Percentiles rank a stretch among this genome's conserved stretches.
Conservation (phyloP, 805 yeast genomes). For the Metschnikowia chrysomelidarum region DNA sequence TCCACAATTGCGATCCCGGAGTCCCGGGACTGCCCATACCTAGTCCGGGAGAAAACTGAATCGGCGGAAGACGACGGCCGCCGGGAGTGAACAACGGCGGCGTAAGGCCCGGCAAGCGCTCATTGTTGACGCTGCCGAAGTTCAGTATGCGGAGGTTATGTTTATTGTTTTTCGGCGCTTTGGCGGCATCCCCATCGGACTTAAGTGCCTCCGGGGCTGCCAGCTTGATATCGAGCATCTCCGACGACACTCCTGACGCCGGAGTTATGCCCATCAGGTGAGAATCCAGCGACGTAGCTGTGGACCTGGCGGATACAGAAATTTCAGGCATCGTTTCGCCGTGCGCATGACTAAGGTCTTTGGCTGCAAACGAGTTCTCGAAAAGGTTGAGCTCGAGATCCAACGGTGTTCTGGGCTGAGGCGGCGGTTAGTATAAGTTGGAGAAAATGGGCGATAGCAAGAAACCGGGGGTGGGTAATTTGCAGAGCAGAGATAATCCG, state of each 20-base stretch:
- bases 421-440: too few relatives aligned
- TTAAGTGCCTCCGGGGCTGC: slow-evolving; percentile 1
- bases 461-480: too few relatives aligned
- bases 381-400: slow-evolving; percentile 94
- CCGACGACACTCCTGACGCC: slow-evolving; percentile 9
- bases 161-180: slow-evolving; percentile 24
- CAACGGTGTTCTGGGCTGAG: slow-evolving; percentile 47
- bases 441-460: too few relatives aligned
- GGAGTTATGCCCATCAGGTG: slow-evolving; percentile 10
- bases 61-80: slow-evolving; percentile 56
- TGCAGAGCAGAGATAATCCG: too few relatives aligned
- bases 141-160: slow-evolving; percentile 36
- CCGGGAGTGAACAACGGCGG: slow-evolving; percentile 59
- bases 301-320: slow-evolving; percentile 5
- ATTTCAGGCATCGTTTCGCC: slow-evolving; percentile 4
- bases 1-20: slow-evolving; percentile 51
- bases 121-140: slow-evolving; percentile 25
- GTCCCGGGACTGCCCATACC: slow-evolving; percentile 46
- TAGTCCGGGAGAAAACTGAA: slow-evolving; percentile 45
- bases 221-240: slow-evolving; percentile 12
- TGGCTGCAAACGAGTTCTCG: slow-evolving; percentile 88
- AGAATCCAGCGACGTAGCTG: slow-evolving; percentile 10
- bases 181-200: neutral
- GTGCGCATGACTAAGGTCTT: slow-evolving; percentile 28
- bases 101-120: slow-evolving; percentile 37